Evolutionary conservation across 2,329 filamentous ascomycete genomes (phyloP), one percentile per base, ranked within the genome.

Genomic region (Botrytis pseudocinerea): DNA sequence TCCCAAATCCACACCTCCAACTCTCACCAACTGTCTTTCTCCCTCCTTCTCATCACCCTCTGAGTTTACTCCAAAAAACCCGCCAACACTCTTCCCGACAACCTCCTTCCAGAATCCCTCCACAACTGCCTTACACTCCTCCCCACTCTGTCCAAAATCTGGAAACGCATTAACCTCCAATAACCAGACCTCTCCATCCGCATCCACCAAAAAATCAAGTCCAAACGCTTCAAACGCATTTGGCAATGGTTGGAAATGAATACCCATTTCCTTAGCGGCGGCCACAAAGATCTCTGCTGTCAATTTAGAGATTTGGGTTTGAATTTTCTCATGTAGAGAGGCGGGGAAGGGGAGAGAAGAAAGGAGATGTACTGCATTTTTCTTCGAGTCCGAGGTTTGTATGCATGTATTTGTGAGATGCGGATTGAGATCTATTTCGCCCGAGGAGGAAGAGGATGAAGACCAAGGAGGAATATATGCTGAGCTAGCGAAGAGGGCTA

Each of bases 371-470:
- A 97, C 94, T 22, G 88, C 90, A 69, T 90, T 90, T 76, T 90
- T 88, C 74, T 88, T 79, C 73, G 87, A 82, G 4, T 74, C 76
- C 71, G 68, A 48, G 2, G 88, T 87, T 81, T 98, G 96, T 2
- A 98, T 89, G 81, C 96, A 99, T 2, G 96, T 98, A 82, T 99
- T 99, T 62, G 96, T 99, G 4, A 99, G 87, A 80, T 98, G 96
- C 0, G 90, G 87, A 68, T 90, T 89, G 9, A 97, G 88, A 77
- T 92, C 77, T n/a, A 71, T 66, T 14, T 44, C 40, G 22, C 65
- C 65, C 0, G 62, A 66, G 8, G 79, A 72, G 2, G 76, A 70
- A 42, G 79, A 78, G 16, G 77, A 71, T 40, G 76, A 75, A 10
- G 79, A 76, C 82, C 86, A 87, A 0, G 95, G 95, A 0, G 91